phyloP scores from a whole-genome alignment of 176 grass and related monocot species.

The Puccinellia tenuiflora region DNA sequence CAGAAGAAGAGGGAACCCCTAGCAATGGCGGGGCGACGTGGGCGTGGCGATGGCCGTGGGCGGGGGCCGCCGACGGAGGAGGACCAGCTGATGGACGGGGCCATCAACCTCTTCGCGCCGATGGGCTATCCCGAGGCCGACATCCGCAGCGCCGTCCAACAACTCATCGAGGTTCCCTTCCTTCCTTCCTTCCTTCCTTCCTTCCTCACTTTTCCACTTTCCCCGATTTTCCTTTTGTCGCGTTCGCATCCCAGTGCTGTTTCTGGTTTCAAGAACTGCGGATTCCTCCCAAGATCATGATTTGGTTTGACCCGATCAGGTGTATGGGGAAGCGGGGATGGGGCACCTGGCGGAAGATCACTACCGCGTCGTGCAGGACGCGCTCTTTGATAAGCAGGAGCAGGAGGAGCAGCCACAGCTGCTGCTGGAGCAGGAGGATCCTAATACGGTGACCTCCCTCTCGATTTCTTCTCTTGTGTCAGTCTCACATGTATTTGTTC shows the following conservation, averaged over 20 bases:
- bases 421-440: not conserved
- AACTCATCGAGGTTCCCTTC: slow-evolving; percentile 6
- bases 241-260: not conserved
- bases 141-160: not conserved
- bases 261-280: not conserved
- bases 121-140: slow-evolving; percentile 14
- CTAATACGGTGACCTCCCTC: not conserved
- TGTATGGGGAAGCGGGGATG: not conserved
- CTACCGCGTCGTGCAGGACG: slow-evolving; percentile 10
- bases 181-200: too few relatives aligned
- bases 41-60: not conserved
- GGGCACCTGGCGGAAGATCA: not conserved
- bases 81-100: not conserved
- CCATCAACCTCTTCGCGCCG: not conserved
- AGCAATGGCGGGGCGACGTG: not conserved
- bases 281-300: not conserved
- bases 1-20: not conserved
- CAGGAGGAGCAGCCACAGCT: not conserved
- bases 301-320: not conserved
- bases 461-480: not conserved
- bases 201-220: not conserved
- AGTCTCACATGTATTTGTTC: not conserved
- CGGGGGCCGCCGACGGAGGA: not conserved
- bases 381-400: slow-evolving; percentile 23
- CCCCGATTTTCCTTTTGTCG: not conserved